phyloP scores from a whole-genome alignment of 768 basidiomycete species.

The Albatrellus ellisii region DNA sequence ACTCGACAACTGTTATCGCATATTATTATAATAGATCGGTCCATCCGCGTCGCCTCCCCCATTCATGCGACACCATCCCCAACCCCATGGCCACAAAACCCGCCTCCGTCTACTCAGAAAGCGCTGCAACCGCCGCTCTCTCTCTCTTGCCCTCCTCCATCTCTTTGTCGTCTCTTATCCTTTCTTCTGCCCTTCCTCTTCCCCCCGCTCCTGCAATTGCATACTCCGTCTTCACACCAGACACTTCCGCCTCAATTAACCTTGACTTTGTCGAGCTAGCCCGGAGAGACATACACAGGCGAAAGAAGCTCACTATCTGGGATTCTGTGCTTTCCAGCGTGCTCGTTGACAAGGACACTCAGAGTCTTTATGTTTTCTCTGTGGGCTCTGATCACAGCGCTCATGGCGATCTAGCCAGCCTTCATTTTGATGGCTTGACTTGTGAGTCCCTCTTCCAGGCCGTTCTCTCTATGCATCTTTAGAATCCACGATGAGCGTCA shows the following conservation, averaged over 20 bases:
- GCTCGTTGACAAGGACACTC: constrained; percentile 28
- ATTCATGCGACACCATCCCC: not conserved
- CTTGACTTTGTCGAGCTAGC: constrained; percentile 41
- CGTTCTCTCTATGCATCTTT: too few species aligned
- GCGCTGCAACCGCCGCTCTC: constrained; percentile 19
- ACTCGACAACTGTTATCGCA: too few species aligned
- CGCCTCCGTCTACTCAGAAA: constrained; percentile 16
- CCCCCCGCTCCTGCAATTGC: constrained; percentile 30
- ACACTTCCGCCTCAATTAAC: constrained; percentile 14
- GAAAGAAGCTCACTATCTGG: constrained; percentile 26
- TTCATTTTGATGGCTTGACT: constrained; percentile 36
- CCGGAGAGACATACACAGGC: constrained; percentile 32
- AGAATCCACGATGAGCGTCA: too few species aligned
- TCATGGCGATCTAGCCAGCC: constrained; percentile 21
- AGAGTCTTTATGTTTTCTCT: constrained; percentile 46
- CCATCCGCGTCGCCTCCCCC: too few species aligned
- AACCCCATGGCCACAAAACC: constrained; percentile 18
- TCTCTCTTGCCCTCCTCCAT: constrained; percentile 21
- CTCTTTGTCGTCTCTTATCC: constrained; percentile 26
- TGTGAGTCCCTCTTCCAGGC: constrained; percentile 27
- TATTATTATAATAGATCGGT: too few species aligned
- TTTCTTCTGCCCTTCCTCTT: constrained; percentile 34
- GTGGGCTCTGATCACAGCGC: constrained; percentile 27
- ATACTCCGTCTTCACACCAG: constrained; percentile 31
- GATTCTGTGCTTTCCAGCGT: constrained; percentile 41